Percentiles rank a stretch among this genome's conserved stretches.
phyloP scores from a whole-genome alignment of 2,329 filamentous ascomycete species.

The Apiospora koreana region DNA sequence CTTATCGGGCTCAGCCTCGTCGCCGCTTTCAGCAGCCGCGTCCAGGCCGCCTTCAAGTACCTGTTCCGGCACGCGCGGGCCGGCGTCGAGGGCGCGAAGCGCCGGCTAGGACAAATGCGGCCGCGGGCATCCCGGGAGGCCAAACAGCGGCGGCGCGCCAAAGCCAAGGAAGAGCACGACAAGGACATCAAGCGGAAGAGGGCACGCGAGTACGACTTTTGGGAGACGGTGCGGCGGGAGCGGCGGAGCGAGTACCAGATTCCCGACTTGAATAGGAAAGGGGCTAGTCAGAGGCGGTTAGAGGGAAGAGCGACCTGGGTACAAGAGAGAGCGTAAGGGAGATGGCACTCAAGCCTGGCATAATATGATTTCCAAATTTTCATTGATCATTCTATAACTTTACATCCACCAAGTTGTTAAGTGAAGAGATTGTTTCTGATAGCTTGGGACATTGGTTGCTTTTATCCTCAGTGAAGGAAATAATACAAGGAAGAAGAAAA shows the following conservation, averaged over 20 bases:
- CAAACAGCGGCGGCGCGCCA: constrained; percentile 23
- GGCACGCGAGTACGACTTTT: constrained; percentile 41
- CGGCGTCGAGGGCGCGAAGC: constrained; percentile 16
- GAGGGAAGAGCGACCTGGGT: constrained; percentile 10
- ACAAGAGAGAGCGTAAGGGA: neutral
- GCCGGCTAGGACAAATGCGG: constrained; percentile 26
- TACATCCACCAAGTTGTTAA: no score
- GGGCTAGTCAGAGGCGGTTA: neutral
- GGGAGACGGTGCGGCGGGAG: constrained; percentile 37
- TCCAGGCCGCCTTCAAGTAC: constrained; percentile 33
- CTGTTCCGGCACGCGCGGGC: constrained; percentile 22
- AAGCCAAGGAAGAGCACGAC: constrained; percentile 23
- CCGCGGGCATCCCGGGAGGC: constrained; percentile 27
- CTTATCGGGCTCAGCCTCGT: constrained; percentile 54
- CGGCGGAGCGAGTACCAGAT: constrained; percentile 35
- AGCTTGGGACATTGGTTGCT: no score
- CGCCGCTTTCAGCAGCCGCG: constrained; percentile 55
- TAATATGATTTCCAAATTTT: no score
- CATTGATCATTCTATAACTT: no score
- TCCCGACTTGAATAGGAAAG: constrained; percentile 37
- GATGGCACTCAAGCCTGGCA: no score
- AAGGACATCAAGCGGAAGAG: constrained; percentile 22
- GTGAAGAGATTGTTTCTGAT: no score
- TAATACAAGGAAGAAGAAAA: no score
- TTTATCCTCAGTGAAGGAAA: no score